Base-by-base conservation (phyloP, 345 rosid species). In the Citrus reticulata region DNA sequence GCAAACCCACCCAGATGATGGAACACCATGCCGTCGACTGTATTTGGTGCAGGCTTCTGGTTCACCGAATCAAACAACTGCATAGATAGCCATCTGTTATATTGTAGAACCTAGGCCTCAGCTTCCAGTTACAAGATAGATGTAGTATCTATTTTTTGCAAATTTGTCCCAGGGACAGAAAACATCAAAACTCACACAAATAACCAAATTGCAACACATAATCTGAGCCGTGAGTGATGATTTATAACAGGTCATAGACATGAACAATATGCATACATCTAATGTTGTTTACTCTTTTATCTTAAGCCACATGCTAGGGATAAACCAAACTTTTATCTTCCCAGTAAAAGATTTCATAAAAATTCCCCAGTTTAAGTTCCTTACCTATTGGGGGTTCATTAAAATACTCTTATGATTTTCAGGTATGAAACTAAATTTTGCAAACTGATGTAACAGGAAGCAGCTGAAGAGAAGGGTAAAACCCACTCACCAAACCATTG, bases 41-140 rank as follows among this genome's bases (percentile, higher is more conserved):
- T 93, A 95, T 84, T 87, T 95, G 89, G 98, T 95, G 78, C 89
- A 89, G 88, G 96, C 99, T 81, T 92, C 92, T 30, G 91, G 97
- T 81, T 86, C 95, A 66, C 96, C 93, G 6, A 86, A 72, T 79
- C 85, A 88, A 83, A 82, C 77, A 68, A 69, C 72, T 34, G 76
- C 87, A 30, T 80, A 81, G 78, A 79, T 80, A 51, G 81, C 34
- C 64, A 63, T 59, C 72, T 80, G 84, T 25, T 60, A 70, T 73
- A 70, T 54, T 37, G 73, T 73, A 80, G 81, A 73, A 73, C 73
- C 71, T 11, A 80, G 77, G 66, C n/a, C 11, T 78, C 78, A 61
- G 60, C 64, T 66, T 68, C 66, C 74, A 77, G 78, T 37, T 78
- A 60, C 59, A 68, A 34, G n/a, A 65, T 69, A 81, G 80, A 68